Conservation (phyloP, 2,329 filamentous ascomycete species). For the Tolypocladium sp. region DNA sequence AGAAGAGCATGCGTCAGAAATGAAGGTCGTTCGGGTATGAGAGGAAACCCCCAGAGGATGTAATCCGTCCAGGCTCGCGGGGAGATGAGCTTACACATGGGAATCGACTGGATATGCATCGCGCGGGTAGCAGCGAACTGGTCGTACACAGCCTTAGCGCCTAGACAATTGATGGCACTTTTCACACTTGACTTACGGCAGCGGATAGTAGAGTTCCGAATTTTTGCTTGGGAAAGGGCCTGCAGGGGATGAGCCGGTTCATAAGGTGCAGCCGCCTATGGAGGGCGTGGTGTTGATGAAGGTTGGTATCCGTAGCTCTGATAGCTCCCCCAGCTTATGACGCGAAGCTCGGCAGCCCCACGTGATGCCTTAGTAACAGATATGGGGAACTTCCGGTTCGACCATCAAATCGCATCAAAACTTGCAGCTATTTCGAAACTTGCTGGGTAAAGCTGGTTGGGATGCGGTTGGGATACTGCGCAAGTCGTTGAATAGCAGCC, state of each 20-base stretch:
- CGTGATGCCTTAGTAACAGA: neutral
- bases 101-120: conserved; percentile 84
- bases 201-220: conserved; percentile 11
- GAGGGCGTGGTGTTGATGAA: conserved; percentile 6
- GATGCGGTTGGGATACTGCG: too few relatives aligned
- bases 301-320: neutral
- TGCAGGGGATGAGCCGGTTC: conserved; percentile 30
- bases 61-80: too few relatives aligned
- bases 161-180: neutral
- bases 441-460: too few relatives aligned
- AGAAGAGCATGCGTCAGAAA: neutral
- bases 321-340: neutral
- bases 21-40: neutral
- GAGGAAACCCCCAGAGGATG: neutral
- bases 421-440: too few relatives aligned
- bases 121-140: conserved; percentile 12
- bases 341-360: neutral
- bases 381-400: neutral
- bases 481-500: neutral
- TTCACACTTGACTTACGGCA: neutral
- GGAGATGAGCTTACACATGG: conserved; percentile 57
- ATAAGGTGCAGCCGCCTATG: conserved; percentile 20
- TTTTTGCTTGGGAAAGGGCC: conserved; percentile 22
- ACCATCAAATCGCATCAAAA: too few relatives aligned
- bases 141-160: neutral